Percentiles rank a stretch among this genome's conserved stretches.
phyloP scores from a whole-genome alignment of 345 rosid species.

The Eucalyptus marginata region DNA sequence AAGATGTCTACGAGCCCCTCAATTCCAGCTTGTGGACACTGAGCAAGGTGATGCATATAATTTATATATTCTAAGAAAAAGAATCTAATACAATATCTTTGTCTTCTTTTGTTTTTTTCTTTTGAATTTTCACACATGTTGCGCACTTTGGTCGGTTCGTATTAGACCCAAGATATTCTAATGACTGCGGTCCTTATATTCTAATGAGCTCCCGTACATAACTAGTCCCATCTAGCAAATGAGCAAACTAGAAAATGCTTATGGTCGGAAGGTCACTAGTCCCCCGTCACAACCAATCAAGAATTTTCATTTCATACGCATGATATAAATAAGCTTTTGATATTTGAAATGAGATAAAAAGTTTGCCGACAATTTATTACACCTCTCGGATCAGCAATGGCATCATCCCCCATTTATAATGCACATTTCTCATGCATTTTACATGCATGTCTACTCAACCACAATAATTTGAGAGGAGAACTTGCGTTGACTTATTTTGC shows the following conservation, averaged over 20 bases:
- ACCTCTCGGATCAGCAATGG: neutral
- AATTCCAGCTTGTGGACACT: neutral
- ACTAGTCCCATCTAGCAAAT: neutral
- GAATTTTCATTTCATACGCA: neutral
- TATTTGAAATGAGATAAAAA: neutral
- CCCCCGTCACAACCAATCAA: neutral
- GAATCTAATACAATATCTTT: neutral
- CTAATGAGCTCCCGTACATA: neutral
- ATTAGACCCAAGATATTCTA: neutral
- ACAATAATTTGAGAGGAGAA: neutral
- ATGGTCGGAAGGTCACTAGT: neutral
- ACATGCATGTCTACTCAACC: neutral
- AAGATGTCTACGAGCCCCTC: neutral
- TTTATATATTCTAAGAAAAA: neutral
- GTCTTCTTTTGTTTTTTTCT: neutral
- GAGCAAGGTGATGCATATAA: neutral
- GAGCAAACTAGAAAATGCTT: neutral
- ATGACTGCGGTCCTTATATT: neutral
- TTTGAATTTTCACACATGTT: neutral
- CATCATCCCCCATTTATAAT: neutral
- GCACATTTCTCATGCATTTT: neutral
- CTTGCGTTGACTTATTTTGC: neutral
- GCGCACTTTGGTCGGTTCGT: neutral
- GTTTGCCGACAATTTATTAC: neutral
- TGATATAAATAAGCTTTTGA: neutral